Evolutionary conservation across 1,284 basidiomycete genomes (phyloP).

Genomic region (Cryptococcus hybrid): DNA sequence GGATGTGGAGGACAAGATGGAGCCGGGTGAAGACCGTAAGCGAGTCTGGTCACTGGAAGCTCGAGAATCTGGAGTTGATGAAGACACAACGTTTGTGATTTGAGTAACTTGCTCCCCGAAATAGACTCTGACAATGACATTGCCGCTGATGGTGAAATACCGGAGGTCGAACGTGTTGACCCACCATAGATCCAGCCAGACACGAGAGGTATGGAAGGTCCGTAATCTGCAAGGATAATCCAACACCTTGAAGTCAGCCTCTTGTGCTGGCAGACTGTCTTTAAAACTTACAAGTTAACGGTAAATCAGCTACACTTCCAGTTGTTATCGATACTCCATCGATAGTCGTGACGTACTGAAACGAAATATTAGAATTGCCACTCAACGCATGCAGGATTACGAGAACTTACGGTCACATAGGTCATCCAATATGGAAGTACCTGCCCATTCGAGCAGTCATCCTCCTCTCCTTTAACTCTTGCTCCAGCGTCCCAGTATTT

Average conservation of each 20-base stretch:
- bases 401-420: conserved; percentile 10
- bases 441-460: conserved; percentile 7
- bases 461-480: no score
- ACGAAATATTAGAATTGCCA: not conserved
- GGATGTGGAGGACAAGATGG: not conserved
- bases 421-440: conserved; percentile 19
- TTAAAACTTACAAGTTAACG: conserved; percentile 27
- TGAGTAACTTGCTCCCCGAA: not conserved
- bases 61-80: not conserved
- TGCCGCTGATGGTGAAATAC: not conserved
- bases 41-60: not conserved
- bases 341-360: conserved; percentile 20
- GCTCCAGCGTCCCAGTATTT: no score
- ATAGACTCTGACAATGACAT: not conserved
- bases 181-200: conserved; percentile 27
- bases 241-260: not conserved
- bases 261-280: no score
- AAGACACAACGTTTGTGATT: not conserved
- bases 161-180: not conserved
- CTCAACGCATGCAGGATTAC: not conserved
- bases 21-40: not conserved
- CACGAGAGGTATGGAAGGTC: conserved; percentile 25
- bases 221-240: conserved; percentile 17
- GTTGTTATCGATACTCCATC: conserved; percentile 18
- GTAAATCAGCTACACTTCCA: conserved; percentile 22